A percentile compares a stretch with the other conserved stretches of the same genome.
Conservation (phyloP, 768 basidiomycete genomes). For the Sarcodon aspratus region DNA sequence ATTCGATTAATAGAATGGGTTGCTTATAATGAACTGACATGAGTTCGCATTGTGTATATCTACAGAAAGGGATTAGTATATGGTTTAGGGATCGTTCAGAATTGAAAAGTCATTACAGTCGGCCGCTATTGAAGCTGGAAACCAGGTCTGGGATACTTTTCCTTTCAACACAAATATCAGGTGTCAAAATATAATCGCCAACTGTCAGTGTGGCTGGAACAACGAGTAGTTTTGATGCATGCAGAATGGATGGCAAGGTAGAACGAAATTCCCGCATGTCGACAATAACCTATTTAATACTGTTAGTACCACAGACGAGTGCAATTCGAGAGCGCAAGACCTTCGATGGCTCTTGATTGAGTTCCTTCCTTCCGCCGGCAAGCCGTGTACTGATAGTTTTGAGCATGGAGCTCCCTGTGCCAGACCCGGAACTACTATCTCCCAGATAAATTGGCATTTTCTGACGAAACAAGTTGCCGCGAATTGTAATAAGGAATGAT, state of each 20-base stretch:
- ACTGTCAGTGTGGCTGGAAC: constrained; percentile 90
- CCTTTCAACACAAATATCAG: constrained; percentile 91
- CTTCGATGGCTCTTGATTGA: constrained; percentile 53
- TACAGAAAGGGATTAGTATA: constrained; percentile 17
- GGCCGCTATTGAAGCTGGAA: constrained; percentile 87
- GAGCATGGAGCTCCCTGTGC: constrained; percentile 45
- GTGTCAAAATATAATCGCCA: constrained; percentile 92
- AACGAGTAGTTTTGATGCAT: constrained; percentile 68
- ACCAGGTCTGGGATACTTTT: constrained; percentile 91
- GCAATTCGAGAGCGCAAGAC: constrained; percentile 21
- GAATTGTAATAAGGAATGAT: neutral
- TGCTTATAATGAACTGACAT: constrained; percentile 97
- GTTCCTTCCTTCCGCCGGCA: constrained; percentile 72
- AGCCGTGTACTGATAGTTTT: constrained; percentile 77
- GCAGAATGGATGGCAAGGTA: constrained; percentile 79
- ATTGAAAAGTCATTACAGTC: constrained; percentile 55
- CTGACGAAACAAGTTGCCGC: constrained; percentile 24
- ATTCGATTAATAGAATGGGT: constrained; percentile 89
- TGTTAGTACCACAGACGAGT: neutral
- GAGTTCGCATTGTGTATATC: constrained; percentile 93
- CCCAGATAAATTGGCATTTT: constrained; percentile 82
- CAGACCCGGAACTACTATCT: constrained; percentile 41
- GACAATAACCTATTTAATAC: constrained; percentile 63
- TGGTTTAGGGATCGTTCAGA: neutral
- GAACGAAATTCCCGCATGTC: constrained; percentile 97